A percentile compares a stretch with the other conserved stretches of the same genome.
These are phyloP conservation scores for Russula virescens DNA, from an alignment of 768 basidiomycete genomes.

Conservation along the genomic window DNA sequence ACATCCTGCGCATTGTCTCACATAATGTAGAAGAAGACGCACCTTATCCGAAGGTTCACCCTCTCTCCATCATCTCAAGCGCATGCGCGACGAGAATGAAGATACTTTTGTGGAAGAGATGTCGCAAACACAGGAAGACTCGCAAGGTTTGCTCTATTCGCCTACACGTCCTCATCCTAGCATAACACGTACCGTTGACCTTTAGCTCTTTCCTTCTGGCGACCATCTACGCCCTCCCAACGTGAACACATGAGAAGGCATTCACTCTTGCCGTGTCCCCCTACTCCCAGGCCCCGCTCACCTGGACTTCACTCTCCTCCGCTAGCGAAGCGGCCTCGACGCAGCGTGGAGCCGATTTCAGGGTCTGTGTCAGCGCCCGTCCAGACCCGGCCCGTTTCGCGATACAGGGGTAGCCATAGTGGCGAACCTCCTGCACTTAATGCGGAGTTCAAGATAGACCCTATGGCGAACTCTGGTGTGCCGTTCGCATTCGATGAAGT, in stretches of 20 bases:
- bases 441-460: slow-evolving; percentile 54
- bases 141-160: slow-evolving; percentile 13
- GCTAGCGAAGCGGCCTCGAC: slow-evolving; percentile 14
- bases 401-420: background rate
- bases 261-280: background rate
- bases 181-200: background rate
- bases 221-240: slow-evolving; percentile 16
- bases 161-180: background rate
- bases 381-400: background rate
- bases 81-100: slow-evolving; percentile 4
- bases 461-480: slow-evolving; percentile 56
- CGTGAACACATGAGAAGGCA: background rate
- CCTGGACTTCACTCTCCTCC: slow-evolving; percentile 5
- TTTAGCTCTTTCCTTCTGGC: slow-evolving; percentile 16
- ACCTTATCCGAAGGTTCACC: background rate
- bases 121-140: slow-evolving; percentile 24
- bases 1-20: background rate
- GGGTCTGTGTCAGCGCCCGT: background rate
- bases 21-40: slow-evolving; percentile 4
- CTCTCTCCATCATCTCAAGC: background rate
- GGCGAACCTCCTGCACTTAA: slow-evolving; percentile 5
- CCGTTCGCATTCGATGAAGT: slow-evolving; percentile 72
- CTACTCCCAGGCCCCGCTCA: background rate
- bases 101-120: background rate
- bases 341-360: background rate